Conservation (phyloP, 2,329 filamentous ascomycete genomes). For the Ascosphaera aggregata region DNA sequence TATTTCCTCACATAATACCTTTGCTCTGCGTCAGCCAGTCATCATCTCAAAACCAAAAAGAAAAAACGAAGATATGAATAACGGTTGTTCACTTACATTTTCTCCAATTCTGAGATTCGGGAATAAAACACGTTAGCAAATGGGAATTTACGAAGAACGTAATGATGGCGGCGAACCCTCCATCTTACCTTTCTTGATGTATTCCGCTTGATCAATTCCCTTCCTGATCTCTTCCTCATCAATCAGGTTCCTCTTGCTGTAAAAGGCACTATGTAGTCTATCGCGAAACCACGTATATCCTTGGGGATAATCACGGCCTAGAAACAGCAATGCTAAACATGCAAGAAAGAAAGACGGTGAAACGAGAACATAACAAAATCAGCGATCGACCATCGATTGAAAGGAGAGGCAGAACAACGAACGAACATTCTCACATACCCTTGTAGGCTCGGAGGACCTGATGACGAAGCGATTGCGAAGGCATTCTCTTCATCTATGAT, state of each 20-base stretch:
- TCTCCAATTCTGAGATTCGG: too few relatives aligned
- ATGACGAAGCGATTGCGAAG: constrained; percentile 45
- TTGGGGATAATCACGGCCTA: constrained; percentile 69
- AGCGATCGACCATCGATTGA: too few relatives aligned
- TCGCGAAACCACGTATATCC: constrained; percentile 65
- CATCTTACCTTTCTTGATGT: constrained; percentile 61
- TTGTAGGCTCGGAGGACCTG: constrained; percentile 80
- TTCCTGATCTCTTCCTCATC: constrained; percentile 54
- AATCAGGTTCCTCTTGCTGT: constrained; percentile 42
- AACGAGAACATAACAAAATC: too few relatives aligned
- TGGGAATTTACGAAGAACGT: too few relatives aligned
- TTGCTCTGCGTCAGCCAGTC: too few relatives aligned
- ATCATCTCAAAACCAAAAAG: too few relatives aligned
- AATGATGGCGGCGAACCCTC: too few relatives aligned
- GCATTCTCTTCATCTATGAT: too few relatives aligned
- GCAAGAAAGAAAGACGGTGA: too few relatives aligned
- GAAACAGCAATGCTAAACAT: constrained; percentile 48
- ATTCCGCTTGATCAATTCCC: constrained; percentile 57
- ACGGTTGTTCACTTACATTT: too few relatives aligned
- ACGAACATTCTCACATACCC: constrained; percentile 26
- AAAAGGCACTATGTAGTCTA: constrained; percentile 67
- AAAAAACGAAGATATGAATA: too few relatives aligned
- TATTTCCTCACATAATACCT: constrained; percentile 90
- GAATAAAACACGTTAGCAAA: too few relatives aligned
- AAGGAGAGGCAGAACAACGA: background rate